Evolutionary conservation across 2,329 filamentous ascomycete genomes (phyloP), one percentile per base, ranked within the genome.

Genomic region (Thyridium curvatum): DNA sequence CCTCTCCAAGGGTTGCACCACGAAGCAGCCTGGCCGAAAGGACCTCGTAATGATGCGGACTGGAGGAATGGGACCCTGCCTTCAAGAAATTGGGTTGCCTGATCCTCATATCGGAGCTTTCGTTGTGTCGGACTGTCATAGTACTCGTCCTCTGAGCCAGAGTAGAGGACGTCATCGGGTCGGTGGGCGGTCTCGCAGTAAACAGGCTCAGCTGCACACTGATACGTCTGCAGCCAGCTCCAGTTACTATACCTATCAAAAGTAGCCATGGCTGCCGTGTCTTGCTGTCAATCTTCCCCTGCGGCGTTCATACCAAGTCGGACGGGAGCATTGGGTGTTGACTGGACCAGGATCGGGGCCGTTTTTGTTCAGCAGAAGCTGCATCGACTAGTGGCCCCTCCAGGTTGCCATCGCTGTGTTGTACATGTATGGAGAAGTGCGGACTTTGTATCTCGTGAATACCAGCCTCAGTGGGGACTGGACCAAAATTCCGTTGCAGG

Each of bases 11-110:
- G 74, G 44, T 77, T 75, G 26, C 54, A 49, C 73, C 73, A 78
- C 16, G 69, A 69, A 2, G 57, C 64, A 31, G 59, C 51, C 39
- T 50, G 55, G 33, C 71, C 66, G 46, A 86, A 83, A 0, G 82
- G 83, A 1, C 82, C 83, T 42, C 62, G 69, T 3, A 86, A 62
- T 6, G 62, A 58, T 7, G 82, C 74, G 12, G 83, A 82, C 3
- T 80, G 54, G 3, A 89, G 65, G 17, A 72, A 51, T 0, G 82
- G 70, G 2, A 67, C 52, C 21, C 68, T 60, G 1, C 82, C 83
- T 7, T 66, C 59, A 30, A 85, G 60, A 48, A 74, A 86, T 28
- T 69, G 66, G 26, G 68, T 60, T 2, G 77, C 82, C 12, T 81
- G 71, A 0, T 65, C 58, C 53, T 85, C 79, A 42, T 81, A 78